These are phyloP conservation scores for Colletotrichum acutatum DNA, from an alignment of 2,329 filamentous ascomycete species.

Conservation along the genomic window DNA sequence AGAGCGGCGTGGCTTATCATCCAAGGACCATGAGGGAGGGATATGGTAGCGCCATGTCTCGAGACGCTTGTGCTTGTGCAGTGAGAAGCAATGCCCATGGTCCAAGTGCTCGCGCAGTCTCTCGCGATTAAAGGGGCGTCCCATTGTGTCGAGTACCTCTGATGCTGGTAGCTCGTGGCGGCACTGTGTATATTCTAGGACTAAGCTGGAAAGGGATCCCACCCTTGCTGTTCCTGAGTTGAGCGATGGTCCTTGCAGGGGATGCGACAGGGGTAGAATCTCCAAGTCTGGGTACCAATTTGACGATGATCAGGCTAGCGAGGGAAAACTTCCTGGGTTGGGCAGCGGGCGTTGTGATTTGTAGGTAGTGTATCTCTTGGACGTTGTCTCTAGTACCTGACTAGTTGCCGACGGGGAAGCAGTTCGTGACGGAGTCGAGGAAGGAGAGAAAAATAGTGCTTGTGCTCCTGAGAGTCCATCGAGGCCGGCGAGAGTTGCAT, in stretches of 20 bases:
- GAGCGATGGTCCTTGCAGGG: constrained; percentile 21
- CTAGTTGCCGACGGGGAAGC: constrained; percentile 1
- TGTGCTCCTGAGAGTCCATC: background rate
- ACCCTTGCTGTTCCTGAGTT: constrained; percentile 24
- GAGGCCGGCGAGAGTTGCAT: background rate
- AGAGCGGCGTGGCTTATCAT: constrained; percentile 7
- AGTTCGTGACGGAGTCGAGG: background rate
- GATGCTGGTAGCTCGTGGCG: constrained; percentile 12
- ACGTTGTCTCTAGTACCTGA: constrained; percentile 6
- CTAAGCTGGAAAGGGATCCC: constrained; percentile 1
- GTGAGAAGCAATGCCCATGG: background rate
- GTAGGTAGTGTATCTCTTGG: constrained; percentile 9
- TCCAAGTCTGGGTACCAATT: constrained; percentile 33
- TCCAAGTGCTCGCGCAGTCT: constrained; percentile 8
- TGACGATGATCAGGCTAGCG: constrained; percentile 27
- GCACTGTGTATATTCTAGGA: background rate
- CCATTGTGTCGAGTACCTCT: constrained; percentile 23
- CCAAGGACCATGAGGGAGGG: constrained; percentile 4
- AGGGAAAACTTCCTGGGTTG: constrained; percentile 13
- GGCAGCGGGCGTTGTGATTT: constrained; percentile 10
- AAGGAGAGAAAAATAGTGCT: background rate
- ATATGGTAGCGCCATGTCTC: background rate
- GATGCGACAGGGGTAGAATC: constrained; percentile 21
- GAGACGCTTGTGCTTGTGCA: background rate
- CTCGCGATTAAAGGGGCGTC: constrained; percentile 21